These are phyloP conservation scores for Staphylotrichum tortipilum DNA, from an alignment of 495 filamentous ascomycete genomes.

Conservation along the genomic window DNA sequence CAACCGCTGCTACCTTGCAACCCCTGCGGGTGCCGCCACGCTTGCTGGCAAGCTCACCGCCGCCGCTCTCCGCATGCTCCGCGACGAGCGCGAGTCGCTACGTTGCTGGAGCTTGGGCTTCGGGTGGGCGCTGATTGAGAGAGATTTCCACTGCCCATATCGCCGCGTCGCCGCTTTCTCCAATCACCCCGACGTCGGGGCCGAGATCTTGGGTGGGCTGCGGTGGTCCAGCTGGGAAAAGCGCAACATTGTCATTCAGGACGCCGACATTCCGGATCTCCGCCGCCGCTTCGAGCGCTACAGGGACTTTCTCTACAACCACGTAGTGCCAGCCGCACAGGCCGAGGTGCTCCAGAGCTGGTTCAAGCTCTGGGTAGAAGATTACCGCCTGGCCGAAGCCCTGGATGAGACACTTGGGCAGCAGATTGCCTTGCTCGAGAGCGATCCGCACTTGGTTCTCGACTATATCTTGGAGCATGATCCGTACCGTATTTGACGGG, in stretches of 20 bases:
- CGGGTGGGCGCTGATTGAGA: too few relatives aligned
- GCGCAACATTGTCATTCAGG: not conserved
- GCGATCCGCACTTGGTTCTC: not conserved
- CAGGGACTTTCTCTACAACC: not conserved
- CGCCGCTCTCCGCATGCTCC: not conserved
- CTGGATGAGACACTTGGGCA: not conserved
- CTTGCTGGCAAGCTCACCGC: not conserved
- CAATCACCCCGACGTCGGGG: not conserved
- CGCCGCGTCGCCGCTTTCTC: not conserved
- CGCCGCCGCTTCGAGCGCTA: not conserved
- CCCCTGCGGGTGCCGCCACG: not conserved
- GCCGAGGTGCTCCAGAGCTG: not conserved
- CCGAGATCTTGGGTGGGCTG: not conserved
- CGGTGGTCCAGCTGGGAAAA: not conserved
- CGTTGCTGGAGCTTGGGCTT: not conserved
- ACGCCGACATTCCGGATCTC: not conserved
- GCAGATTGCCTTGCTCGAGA: not conserved
- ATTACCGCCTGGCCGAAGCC: not conserved
- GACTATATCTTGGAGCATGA: not conserved
- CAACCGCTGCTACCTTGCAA: not conserved
- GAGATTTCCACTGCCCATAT: not conserved
- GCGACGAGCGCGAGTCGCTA: not conserved
- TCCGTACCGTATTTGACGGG: not conserved
- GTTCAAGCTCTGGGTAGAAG: slow-evolving; percentile 1
- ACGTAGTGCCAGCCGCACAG: not conserved